Base-by-base conservation (phyloP, 2,329 filamentous ascomycete genomes). In the Ceratocystis albifundus region DNA sequence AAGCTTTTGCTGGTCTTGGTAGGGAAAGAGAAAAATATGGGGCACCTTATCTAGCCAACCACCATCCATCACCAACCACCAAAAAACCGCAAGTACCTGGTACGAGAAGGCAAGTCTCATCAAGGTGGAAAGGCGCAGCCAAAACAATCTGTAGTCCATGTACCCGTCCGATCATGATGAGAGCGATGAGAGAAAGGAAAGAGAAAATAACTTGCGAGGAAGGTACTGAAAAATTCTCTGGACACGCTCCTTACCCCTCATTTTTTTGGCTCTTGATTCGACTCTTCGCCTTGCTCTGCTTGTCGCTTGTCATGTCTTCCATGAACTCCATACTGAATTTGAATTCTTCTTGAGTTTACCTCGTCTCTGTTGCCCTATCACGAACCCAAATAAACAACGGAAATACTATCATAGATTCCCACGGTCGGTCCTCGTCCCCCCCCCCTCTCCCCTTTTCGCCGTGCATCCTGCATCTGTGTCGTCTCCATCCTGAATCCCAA, bases 401-500 rank as follows among this genome's bases (percentile, higher is more conserved):
- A 28, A 7, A 28, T n/a, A 15, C 55, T 20, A 30, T 22, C 53
- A 15, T 28, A 22, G 28, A 6, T 17, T 5, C 25, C 28, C 4
- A 15, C 17, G n/a, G 22, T 10, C 48, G n/a, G 8, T 22, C 48
- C 48, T 25, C 48, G 8, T 25, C 10, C 48, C 25, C 20, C 46
- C 55, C 55, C 55, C 55, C 55, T 59, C 20, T n/a, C 55, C 55
- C 55, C 55, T 28, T 59, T 41, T 59, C n/a, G 55, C 55, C 20
- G 55, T 59, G 55, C 55, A 59, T 59, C 28, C 48, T 57, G 55
- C 5, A 20, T 59, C 30, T 30, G 55, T 59, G 55, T n/a, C 25
- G 55, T 59, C 55, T 59, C 25, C 55, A 57, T 57, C 55, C 55
- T 59, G 55, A 36, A 59, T 32, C 55, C 55, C 17, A n/a, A 59